phyloP scores from a whole-genome alignment of 1,139 yeast genomes.

The Blastobotrys raffinosifermentans region DNA sequence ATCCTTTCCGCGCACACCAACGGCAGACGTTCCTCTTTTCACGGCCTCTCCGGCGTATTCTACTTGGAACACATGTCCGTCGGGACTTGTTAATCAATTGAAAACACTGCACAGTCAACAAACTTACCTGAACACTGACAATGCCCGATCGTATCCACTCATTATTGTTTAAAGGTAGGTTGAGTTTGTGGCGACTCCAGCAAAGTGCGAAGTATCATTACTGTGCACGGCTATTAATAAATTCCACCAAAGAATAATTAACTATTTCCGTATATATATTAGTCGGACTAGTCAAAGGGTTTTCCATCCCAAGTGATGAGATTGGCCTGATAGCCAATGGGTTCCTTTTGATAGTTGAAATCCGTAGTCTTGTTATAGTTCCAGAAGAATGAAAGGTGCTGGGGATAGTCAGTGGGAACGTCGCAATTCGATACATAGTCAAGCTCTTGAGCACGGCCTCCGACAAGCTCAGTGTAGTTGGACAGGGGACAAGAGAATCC shows the following conservation, averaged over 20 bases:
- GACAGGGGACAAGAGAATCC: slow-evolving; percentile 5
- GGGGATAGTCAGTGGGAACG: slow-evolving; percentile 3
- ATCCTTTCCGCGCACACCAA: slow-evolving; percentile 87
- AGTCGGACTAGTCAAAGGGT: too few species aligned
- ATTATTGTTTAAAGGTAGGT: slow-evolving; percentile 42
- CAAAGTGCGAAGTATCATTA: too few species aligned
- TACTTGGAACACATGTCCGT: slow-evolving; percentile 98
- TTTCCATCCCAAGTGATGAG: too few species aligned
- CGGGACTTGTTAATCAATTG: slow-evolving; percentile 56
- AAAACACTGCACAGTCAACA: background rate
- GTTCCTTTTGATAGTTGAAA: slow-evolving; percentile 17
- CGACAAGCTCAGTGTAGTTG: slow-evolving; percentile 1
- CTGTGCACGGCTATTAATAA: too few species aligned
- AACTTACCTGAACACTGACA: slow-evolving; percentile 90
- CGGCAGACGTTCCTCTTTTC: slow-evolving; percentile 96
- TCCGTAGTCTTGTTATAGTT: slow-evolving; percentile 7
- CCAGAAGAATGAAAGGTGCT: slow-evolving; percentile 5
- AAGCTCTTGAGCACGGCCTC: slow-evolving; percentile 5
- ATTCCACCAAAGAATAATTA: too few species aligned
- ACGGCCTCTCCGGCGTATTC: slow-evolving; percentile 98
- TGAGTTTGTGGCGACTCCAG: too few species aligned
- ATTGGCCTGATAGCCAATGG: too few species aligned
- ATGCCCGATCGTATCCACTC: slow-evolving; percentile 99
- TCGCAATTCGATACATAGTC: slow-evolving; percentile 2
- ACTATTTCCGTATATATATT: too few species aligned